Percentiles rank a stretch among this genome's conserved stretches.
phyloP scores from a whole-genome alignment of 768 basidiomycete genomes.

The Macrocybe gigantea region DNA sequence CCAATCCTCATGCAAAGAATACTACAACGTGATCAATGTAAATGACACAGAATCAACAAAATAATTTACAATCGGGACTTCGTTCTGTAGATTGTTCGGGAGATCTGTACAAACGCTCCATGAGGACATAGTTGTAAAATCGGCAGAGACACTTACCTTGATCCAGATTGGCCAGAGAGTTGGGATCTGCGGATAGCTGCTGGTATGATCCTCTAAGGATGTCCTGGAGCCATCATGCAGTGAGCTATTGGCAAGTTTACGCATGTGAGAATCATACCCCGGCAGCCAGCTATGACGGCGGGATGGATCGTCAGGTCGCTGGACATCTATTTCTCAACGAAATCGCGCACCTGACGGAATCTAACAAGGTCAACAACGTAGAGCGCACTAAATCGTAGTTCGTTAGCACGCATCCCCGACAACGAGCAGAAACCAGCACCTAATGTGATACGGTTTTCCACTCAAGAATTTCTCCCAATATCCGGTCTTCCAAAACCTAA shows the following conservation, averaged over 20 bases:
- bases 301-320: not conserved
- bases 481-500: slow-evolving; percentile 97
- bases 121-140: not conserved
- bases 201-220: slow-evolving; percentile 91
- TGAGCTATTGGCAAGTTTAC: not conserved
- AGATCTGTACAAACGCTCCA: slow-evolving; percentile 51
- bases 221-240: slow-evolving; percentile 42
- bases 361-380: slow-evolving; percentile 95
- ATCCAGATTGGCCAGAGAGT: slow-evolving; percentile 90
- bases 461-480: slow-evolving; percentile 89
- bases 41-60: not conserved
- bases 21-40: slow-evolving; percentile 34
- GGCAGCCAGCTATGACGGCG: slow-evolving; percentile 35
- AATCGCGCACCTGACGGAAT: slow-evolving; percentile 73
- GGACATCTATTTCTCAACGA: not conserved
- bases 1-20: slow-evolving; percentile 90
- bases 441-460: slow-evolving; percentile 91
- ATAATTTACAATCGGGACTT: slow-evolving; percentile 82
- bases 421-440: slow-evolving; percentile 37
- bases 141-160: slow-evolving; percentile 52
- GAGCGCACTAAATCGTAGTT: slow-evolving; percentile 55
- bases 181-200: slow-evolving; percentile 87
- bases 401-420: no score
- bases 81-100: slow-evolving; percentile 89
- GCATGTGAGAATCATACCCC: slow-evolving; percentile 30